Evolutionary conservation across 1,284 basidiomycete species (phyloP), one percentile per base, ranked within the genome.

Genomic region (Sparassis latifolia): DNA sequence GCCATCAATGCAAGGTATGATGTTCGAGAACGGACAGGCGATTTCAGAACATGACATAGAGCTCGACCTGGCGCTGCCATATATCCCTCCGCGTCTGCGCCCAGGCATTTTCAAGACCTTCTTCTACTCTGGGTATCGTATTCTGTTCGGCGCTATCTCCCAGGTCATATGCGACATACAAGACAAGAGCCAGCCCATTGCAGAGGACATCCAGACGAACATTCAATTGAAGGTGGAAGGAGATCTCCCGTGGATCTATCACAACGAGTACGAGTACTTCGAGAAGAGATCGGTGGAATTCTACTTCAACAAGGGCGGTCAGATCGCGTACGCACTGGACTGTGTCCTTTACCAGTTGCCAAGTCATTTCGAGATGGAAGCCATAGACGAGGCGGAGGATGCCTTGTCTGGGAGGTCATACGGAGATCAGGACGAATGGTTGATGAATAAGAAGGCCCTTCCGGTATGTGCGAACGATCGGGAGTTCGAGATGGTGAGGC

Each of bases 301-400:
- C 20, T 50, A 20, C 49, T 46, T 50, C 49, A 12, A 5, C 10
- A 41, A 50, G 27, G 49, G 38, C 44, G 44, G 44, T 10, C 29
- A 42, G 30, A 45, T 50, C 44, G 44, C 30, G 35, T 35, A 50
- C 28, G 49, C 43, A n/a, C 31, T 50, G 33, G 49, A 50, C 28
- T 31, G n/a, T 29, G 7, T 49, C 5, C 44, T 42, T 3, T 1
- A 33, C 28, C 10, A 7, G 32, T 12, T 40, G n/a, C 33, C 28
- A 4, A 27, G 6, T 20, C 28, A 33, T n/a, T 28, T 10, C 32
- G 10, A 28, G 32, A 38, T 31, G 33, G 33, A 33, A 30, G 20
- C 20, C 20, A 20, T 20, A 20, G 20, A 20, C 20, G 20, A 20
- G 20, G 20, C 20, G 20, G 20, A 20, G 20, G 20, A 20, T 20